Evolutionary conservation across 768 basidiomycete genomes (phyloP), one percentile per base, ranked within the genome.

Genomic region (Suillus brevipes): DNA sequence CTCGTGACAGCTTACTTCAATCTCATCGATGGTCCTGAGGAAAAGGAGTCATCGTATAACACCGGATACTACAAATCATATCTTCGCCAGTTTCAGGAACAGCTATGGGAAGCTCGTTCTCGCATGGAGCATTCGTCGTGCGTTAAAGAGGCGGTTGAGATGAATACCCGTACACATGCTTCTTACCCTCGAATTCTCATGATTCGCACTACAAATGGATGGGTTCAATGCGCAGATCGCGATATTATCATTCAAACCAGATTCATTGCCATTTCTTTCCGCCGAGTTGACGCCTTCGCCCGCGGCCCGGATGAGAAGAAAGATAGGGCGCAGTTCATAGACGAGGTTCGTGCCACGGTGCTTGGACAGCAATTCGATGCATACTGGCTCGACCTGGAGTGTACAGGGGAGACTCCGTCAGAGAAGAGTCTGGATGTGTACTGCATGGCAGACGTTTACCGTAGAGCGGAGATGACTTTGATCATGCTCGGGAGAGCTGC

Each of bases 91-190:
- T 71, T 64, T 62, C 65, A 36, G 28, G 62, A 65, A 2, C 70
- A 71, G 40, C 43, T 71, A 43, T 71, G 69, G 69, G 65, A 67
- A 28, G 34, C 70, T 12, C 69, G 70, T 31, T 71, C 69, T 1
- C n/a, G 16, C 5, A 70, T 10, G 47, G 70, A 71, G 23, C 42
- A 66, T 55, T 71, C 70, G 8, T 47, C 34, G 34, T 6, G 34
- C 34, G 34, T 45, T 25, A 38, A 57, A 14, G 57, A 64, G 6
- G 38, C 7, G 34, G 6, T 36, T 5, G 62, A 60, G 40, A 49
- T 50, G 59, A 57, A 61, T 20, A 56, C 38, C 2, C 67, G 62
- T n/a, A 71, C 67, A 5, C 69, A 37, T 31, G 57, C 67, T 1
- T 64, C 62, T 31, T 31, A 65, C 38, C 70, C 69, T 14, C 67